phyloP scores from a whole-genome alignment of 2,329 filamentous ascomycete genomes.

The Apiospora koreana region DNA sequence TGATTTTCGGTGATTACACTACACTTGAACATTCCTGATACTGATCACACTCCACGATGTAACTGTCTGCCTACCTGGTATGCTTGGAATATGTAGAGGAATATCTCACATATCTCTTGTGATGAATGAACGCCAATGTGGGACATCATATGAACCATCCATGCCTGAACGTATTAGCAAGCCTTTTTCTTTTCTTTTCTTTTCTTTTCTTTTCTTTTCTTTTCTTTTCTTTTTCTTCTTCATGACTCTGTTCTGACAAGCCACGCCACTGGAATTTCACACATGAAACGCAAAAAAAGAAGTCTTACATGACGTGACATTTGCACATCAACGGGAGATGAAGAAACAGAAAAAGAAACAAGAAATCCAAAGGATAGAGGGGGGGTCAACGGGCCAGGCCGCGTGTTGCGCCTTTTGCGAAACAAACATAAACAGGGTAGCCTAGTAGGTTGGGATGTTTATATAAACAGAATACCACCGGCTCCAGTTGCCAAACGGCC shows the following conservation, averaged over 20 bases:
- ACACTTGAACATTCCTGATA: too few relatives aligned
- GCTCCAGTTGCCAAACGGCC: neutral
- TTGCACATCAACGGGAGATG: neutral
- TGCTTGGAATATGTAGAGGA: too few relatives aligned
- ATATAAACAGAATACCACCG: neutral
- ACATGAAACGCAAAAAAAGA: neutral
- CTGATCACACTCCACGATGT: too few relatives aligned
- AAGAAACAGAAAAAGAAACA: neutral
- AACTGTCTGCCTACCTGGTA: too few relatives aligned
- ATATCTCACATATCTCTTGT: neutral
- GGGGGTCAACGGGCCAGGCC: neutral
- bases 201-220: neutral
- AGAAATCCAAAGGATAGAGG: neutral
- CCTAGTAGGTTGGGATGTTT: neutral
- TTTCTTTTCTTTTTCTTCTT: too few relatives aligned
- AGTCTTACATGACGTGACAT: neutral
- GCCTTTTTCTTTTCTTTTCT: neutral
- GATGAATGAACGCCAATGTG: neutral
- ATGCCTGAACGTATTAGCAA: neutral
- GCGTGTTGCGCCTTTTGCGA: neutral
- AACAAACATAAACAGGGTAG: neutral
- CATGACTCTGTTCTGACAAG: too few relatives aligned
- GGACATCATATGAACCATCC: neutral
- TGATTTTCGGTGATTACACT: too few relatives aligned
- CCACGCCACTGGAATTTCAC: too few relatives aligned